Conservation (phyloP, 1,139 yeast species). For the Blastobotrys apis region DNA sequence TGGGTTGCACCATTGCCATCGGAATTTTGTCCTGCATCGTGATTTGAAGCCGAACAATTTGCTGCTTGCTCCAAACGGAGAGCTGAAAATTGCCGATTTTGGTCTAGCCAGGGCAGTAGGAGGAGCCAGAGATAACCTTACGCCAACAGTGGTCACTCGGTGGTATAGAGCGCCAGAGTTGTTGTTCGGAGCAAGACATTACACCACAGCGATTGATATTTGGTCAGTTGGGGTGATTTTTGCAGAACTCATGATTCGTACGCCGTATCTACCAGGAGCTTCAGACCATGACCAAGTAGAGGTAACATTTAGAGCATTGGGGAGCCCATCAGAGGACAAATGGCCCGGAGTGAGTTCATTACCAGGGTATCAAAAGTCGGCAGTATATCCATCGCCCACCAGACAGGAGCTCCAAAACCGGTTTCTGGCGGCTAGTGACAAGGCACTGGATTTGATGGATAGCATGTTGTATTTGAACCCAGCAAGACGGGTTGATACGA, state of each 20-base stretch:
- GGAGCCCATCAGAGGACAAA: conserved; percentile 86
- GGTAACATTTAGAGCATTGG: conserved; percentile 87
- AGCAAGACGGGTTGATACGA: conserved; percentile 60
- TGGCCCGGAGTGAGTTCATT: conserved; percentile 90
- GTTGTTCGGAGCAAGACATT: conserved; percentile 82
- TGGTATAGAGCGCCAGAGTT: conserved; percentile 98
- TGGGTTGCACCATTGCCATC: conserved; percentile 92
- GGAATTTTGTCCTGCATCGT: conserved; percentile 84
- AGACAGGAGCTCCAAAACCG: conserved; percentile 75
- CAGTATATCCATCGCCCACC: conserved; percentile 72
- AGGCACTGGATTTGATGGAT: conserved; percentile 71
- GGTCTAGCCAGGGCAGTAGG: conserved; percentile 83
- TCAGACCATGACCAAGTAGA: conserved; percentile 87
- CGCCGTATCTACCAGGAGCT: conserved; percentile 90
- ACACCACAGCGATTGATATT: conserved; percentile 81
- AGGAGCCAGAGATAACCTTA: conserved; percentile 66
- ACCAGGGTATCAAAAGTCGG: conserved; percentile 53
- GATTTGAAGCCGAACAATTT: conserved; percentile 56
- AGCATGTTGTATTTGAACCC: conserved; percentile 80
- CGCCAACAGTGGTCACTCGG: conserved; percentile 92
- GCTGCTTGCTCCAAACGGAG: conserved; percentile 79
- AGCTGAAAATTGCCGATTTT: conserved; percentile 91
- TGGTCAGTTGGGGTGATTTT: conserved; percentile 97
- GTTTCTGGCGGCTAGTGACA: conserved; percentile 88
- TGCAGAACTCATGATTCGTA: conserved; percentile 92